Conservation (phyloP, 208 protist genomes). For the Herpetomonas samuelpessoai region DNA sequence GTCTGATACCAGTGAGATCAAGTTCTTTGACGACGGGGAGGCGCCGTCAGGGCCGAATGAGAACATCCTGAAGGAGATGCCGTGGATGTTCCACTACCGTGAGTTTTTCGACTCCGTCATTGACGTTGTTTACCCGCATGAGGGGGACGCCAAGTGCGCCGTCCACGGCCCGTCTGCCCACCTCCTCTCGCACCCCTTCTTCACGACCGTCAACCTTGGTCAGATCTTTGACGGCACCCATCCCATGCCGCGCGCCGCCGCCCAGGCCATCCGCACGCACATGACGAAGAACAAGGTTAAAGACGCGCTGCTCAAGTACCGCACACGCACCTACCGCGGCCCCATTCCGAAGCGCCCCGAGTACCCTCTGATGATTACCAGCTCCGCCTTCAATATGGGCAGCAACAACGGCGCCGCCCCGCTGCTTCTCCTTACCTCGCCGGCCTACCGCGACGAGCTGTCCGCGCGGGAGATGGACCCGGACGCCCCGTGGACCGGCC, state of each 20-base stretch:
- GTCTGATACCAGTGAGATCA: slow-evolving; percentile 16
- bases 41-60: slow-evolving; percentile 7
- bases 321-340: slow-evolving; percentile 32
- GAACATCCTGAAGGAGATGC: slow-evolving; percentile 53
- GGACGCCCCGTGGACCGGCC: not conserved
- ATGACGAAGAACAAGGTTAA: slow-evolving; percentile 49
- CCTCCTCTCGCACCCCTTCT: slow-evolving; percentile 70
- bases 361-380: slow-evolving; percentile 47
- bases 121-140: slow-evolving; percentile 36
- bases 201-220: slow-evolving; percentile 32
- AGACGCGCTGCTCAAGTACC: slow-evolving; percentile 41
- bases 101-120: slow-evolving; percentile 64
- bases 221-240: slow-evolving; percentile 69
- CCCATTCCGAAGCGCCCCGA: slow-evolving; percentile 17
- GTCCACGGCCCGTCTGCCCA: slow-evolving; percentile 36
- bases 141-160: slow-evolving; percentile 19
- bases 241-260: slow-evolving; percentile 34
- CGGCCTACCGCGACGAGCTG: slow-evolving; percentile 21
- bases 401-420: slow-evolving; percentile 16
- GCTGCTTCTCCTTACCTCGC: slow-evolving; percentile 32
- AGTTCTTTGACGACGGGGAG: slow-evolving; percentile 7
- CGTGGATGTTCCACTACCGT: slow-evolving; percentile 58
- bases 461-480: slow-evolving; percentile 14
- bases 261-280: slow-evolving; percentile 27
- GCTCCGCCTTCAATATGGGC: slow-evolving; percentile 37